Evolutionary conservation across 129 eudicot species (phyloP).

Genomic region (Mikania micrantha): DNA sequence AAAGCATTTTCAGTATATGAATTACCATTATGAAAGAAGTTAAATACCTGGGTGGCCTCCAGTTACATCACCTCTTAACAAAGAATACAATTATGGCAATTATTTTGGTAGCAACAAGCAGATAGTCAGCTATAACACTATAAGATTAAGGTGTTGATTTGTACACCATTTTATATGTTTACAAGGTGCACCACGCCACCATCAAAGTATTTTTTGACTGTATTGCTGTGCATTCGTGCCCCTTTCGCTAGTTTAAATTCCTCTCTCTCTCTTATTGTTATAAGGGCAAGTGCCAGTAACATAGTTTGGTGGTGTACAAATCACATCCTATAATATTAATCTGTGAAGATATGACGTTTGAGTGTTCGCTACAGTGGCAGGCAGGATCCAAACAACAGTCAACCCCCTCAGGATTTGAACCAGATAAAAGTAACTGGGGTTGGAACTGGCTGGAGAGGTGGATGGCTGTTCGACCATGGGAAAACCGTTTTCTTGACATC

Average conservation of each 20-base stretch:
- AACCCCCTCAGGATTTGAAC: constrained; percentile 59
- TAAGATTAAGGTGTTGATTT: background rate
- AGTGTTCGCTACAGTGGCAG: constrained; percentile 73
- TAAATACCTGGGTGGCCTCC: background rate
- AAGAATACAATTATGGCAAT: background rate
- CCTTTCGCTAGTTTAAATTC: background rate
- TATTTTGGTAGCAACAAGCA: background rate
- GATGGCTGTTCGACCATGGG: constrained; percentile 99
- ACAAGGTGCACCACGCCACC: background rate
- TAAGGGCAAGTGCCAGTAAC: background rate
- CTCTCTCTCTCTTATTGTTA: background rate
- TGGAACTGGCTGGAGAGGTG: constrained; percentile 99
- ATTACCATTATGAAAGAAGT: background rate
- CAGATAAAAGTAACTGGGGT: constrained; percentile 89
- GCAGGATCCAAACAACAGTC: constrained; percentile 80
- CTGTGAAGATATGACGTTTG: background rate
- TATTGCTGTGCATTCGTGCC: background rate
- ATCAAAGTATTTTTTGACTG: background rate
- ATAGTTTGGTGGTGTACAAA: background rate
- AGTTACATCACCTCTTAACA: background rate
- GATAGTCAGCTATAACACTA: too few species aligned
- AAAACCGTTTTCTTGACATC: constrained; percentile 71
- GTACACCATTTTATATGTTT: background rate
- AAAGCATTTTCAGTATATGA: background rate
- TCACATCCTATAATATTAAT: background rate